Evolutionary conservation across 495 filamentous ascomycete genomes (phyloP), one percentile per base, ranked within the genome.

Genomic region (Penicillium arizonense): DNA sequence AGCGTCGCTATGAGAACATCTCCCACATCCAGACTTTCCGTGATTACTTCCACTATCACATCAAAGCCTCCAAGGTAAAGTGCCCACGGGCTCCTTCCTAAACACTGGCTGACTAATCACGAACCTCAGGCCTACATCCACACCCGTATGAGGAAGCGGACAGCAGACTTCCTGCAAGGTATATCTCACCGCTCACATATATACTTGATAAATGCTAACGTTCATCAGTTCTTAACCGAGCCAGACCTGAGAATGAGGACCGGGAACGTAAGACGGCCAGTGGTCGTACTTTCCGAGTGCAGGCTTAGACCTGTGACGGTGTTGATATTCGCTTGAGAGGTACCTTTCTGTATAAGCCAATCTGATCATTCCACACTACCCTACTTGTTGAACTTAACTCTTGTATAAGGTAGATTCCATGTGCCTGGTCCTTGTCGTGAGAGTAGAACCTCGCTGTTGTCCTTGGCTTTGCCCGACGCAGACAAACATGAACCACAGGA

Each of bases 11-110:
- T 41, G 93, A 97, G 52, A 93, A 90, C 67, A 97, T 99, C 61
- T 96, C 91, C 34, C 94, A 99, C 64, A 96, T 99, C 59, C 95
- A 99, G 74, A 99, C 93, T 14, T 99, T 99, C 88, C 89, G 94
- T 52, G 95, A 97, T 63, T 97, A 99, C 70, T 99, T 99, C 80
- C 94, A 99, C 70, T 99, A 99, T 70, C 94, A 99, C 73, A 99
- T 99, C 77, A 99, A 99, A 74, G 94, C 94, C 24, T 96, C 93
- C 41, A 97, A 96, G 78, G 86, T 88, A 75, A 12, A 18, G 21
- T 47, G 4, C 40, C 32, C 30, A 14, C 16, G 24, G 8, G 46
- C n/a, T 40, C 11, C 1, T 21, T 36, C 11, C 5, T 7, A 18
- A 7, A 12, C 10, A 34, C 5, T n/a, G 6, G 40, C 38, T 44